These are phyloP conservation scores for Chytriomyces sp. DNA, from an alignment of 192 early-diverging fungal genomes.

Conservation along the genomic window DNA sequence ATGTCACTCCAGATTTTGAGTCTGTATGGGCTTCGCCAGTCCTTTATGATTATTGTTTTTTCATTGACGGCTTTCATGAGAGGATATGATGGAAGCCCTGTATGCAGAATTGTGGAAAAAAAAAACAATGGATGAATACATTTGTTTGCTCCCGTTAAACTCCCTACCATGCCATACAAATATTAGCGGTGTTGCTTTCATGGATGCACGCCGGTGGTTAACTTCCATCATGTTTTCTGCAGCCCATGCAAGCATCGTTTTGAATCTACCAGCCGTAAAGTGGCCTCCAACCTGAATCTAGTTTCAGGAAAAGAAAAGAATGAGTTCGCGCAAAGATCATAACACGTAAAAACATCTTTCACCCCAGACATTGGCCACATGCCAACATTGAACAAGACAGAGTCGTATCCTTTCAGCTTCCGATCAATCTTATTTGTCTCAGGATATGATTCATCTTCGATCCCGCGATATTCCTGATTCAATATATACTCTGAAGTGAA, in stretches of 20 bases:
- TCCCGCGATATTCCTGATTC: background rate
- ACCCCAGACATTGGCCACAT: background rate
- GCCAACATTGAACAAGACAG: background rate
- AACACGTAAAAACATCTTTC: background rate
- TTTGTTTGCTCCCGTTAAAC: background rate
- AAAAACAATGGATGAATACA: background rate
- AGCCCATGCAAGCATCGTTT: background rate
- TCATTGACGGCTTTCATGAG: background rate
- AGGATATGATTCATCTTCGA: background rate
- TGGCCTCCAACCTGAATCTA: slow-evolving; percentile 17
- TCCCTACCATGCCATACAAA: slow-evolving; percentile 12
- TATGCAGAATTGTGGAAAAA: background rate
- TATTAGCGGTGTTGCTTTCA: background rate
- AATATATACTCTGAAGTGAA: background rate
- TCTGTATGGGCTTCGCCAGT: slow-evolving; percentile 28
- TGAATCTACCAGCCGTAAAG: slow-evolving; percentile 11
- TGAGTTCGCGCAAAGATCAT: background rate
- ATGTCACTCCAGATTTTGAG: slow-evolving; percentile 17
- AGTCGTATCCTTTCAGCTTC: background rate
- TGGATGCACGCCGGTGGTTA: background rate
- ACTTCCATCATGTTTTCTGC: background rate
- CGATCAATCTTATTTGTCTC: background rate
- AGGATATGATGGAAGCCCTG: background rate
- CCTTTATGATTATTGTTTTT: background rate
- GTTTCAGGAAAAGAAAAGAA: background rate